These are phyloP conservation scores for Kluyveromyces sp. DNA, from an alignment of 1,139 yeast species.

Conservation along the genomic window DNA sequence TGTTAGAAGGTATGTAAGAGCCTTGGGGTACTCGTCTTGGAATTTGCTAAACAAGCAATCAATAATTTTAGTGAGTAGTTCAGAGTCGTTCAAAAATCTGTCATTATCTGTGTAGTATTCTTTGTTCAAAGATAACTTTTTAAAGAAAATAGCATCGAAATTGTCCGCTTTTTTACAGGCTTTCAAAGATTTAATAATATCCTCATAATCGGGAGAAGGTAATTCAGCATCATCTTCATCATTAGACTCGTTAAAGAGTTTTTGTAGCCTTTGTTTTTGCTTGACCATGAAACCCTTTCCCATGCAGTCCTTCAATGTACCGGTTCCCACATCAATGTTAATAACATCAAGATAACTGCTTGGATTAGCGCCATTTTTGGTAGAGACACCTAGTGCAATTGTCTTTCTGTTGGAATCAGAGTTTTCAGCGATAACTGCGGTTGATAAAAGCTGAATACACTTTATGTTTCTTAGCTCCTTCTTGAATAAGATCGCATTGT, in stretches of 20 bases:
- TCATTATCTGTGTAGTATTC: constrained; percentile 60
- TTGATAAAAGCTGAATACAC: constrained; percentile 25
- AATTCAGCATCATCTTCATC: constrained; percentile 11
- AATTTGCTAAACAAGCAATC: constrained; percentile 36
- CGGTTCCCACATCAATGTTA: constrained; percentile 58
- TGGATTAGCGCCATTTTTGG: constrained; percentile 23
- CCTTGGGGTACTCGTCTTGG: constrained; percentile 40
- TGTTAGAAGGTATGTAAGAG: constrained; percentile 68
- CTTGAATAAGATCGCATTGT: constrained; percentile 34
- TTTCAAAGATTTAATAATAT: constrained; percentile 21
- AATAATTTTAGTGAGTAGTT: constrained; percentile 45
- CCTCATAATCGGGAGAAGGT: constrained; percentile 22
- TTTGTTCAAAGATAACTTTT: constrained; percentile 26
- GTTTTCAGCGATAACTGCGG: constrained; percentile 18
- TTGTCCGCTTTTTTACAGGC: constrained; percentile 12
- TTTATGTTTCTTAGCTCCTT: constrained; percentile 27
- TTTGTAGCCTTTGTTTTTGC: constrained; percentile 16
- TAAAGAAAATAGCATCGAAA: constrained; percentile 29
- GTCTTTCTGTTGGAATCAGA: constrained; percentile 18
- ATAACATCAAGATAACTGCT: constrained; percentile 32
- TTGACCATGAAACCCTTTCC: constrained; percentile 48
- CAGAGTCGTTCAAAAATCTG: constrained; percentile 51
- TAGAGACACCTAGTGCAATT: constrained; percentile 26
- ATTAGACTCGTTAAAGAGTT: constrained; percentile 16
- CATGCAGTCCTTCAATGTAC: constrained; percentile 62